These are phyloP conservation scores for Exserohilum turcica DNA, from an alignment of 2,329 filamentous ascomycete genomes.

Conservation along the genomic window DNA sequence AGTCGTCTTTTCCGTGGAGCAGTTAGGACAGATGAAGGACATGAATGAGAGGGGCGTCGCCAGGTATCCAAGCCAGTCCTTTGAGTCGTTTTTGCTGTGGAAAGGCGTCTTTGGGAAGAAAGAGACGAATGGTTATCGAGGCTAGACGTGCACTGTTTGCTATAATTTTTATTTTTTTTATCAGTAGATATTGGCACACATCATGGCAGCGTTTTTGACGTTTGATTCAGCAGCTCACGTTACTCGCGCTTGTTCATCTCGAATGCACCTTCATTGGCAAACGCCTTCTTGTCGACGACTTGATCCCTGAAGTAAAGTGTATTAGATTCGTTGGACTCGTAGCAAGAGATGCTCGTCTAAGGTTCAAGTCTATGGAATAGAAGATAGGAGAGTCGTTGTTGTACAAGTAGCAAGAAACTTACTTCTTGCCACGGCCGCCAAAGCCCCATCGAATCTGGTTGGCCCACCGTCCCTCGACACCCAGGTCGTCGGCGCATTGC, in stretches of 20 bases:
- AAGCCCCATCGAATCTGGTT: slow-evolving; percentile 71
- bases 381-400: neutral
- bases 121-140: neutral
- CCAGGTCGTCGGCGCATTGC: slow-evolving; percentile 72
- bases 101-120: slow-evolving; percentile 31
- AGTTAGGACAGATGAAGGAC: slow-evolving; percentile 25
- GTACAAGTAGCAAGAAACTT: slow-evolving; percentile 15
- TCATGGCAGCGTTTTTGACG: neutral
- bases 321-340: slow-evolving; percentile 7
- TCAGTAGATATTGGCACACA: neutral
- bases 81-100: slow-evolving; percentile 36
- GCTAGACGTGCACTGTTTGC: no score
- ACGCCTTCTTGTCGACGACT: slow-evolving; percentile 27
- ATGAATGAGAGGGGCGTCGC: slow-evolving; percentile 22
- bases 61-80: slow-evolving; percentile 41
- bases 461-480: slow-evolving; percentile 72
- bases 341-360: neutral
- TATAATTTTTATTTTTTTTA: neutral
- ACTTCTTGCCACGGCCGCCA: slow-evolving; percentile 53
- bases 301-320: slow-evolving; percentile 19
- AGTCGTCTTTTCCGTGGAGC: slow-evolving; percentile 17
- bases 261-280: slow-evolving; percentile 32
- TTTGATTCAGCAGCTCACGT: neutral
- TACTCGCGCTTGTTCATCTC: slow-evolving; percentile 22
- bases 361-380: neutral